phyloP scores from a whole-genome alignment of 2,329 filamentous ascomycete genomes.

The Fusarium torreyae region DNA sequence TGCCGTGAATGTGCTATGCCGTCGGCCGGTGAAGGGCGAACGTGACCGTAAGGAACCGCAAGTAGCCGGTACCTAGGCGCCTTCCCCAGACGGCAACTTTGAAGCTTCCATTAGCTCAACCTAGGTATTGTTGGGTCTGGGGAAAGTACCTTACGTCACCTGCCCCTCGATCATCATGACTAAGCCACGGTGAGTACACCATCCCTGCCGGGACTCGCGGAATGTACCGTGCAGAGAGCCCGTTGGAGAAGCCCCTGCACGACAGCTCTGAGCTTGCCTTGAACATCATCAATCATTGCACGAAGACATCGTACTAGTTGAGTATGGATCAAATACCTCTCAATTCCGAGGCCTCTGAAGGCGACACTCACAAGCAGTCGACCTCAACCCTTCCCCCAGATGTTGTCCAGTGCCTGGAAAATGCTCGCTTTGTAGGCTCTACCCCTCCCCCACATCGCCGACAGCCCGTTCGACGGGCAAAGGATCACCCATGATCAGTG shows the following conservation, averaged over 20 bases:
- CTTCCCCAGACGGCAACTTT: conserved; percentile 47
- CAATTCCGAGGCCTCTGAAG: conserved; percentile 82
- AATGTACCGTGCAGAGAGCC: conserved; percentile 30
- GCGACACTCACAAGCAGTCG: conserved; percentile 78
- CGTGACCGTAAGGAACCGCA: conserved; percentile 54
- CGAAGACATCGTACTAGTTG: conserved; percentile 8
- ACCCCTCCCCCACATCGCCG: conserved; percentile 34
- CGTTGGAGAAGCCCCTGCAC: conserved; percentile 28
- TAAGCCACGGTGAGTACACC: conserved; percentile 24
- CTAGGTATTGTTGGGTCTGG: conserved; percentile 15
- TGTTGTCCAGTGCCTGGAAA: conserved; percentile 91
- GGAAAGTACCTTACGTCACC: conserved; percentile 50
- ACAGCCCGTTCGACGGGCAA: conserved; percentile 25
- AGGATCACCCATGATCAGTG: conserved; percentile 14
- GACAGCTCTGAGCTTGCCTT: conserved; percentile 13
- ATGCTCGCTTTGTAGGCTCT: conserved; percentile 87
- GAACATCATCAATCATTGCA: conserved; percentile 33
- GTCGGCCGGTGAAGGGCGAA: conserved; percentile 45
- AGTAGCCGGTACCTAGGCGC: conserved; percentile 50
- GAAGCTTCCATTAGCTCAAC: conserved; percentile 16
- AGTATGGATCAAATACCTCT: conserved; percentile 77
- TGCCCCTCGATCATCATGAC: conserved; percentile 19
- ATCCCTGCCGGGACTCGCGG: conserved; percentile 37
- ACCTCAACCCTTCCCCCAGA: conserved; percentile 82
- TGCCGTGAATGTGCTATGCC: conserved; percentile 50